A percentile compares a stretch with the other conserved stretches of the same genome.
Evolutionary conservation across 2,329 filamentous ascomycete species (phyloP).

Genomic region (Zymoseptoria passerinii): DNA sequence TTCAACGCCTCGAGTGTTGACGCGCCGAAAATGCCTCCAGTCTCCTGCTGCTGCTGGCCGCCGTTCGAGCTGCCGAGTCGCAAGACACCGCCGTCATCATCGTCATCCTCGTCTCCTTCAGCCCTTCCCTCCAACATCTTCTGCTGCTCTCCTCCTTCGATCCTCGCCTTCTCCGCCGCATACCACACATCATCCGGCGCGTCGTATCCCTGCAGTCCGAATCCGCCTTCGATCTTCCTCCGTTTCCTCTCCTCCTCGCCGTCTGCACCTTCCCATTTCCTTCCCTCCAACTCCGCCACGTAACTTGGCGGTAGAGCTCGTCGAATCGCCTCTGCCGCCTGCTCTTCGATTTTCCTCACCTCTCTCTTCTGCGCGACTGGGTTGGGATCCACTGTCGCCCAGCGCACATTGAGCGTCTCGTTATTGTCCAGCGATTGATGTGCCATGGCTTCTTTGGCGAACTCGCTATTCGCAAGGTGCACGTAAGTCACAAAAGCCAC

Average conservation of each 20-base stretch:
- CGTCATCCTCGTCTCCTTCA: conserved; percentile 28
- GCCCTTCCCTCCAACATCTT: conserved; percentile 46
- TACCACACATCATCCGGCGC: conserved; percentile 93
- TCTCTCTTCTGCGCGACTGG: conserved; percentile 90
- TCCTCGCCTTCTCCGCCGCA: conserved; percentile 62
- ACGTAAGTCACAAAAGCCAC: conserved; percentile 93
- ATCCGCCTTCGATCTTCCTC: conserved; percentile 79
- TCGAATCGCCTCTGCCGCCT: conserved; percentile 88
- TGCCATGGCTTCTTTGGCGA: conserved; percentile 78
- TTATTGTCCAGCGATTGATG: conserved; percentile 86
- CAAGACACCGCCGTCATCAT: conserved; percentile 37
- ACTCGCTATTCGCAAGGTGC: conserved; percentile 83
- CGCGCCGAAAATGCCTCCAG: conserved; percentile 66
- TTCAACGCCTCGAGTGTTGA: conserved; percentile 75
- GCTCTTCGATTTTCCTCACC: conserved; percentile 80
- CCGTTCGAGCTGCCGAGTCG: conserved; percentile 14
- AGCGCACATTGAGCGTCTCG: conserved; percentile 90
- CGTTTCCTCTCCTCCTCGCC: conserved; percentile 72
- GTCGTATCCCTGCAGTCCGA: conserved; percentile 84
- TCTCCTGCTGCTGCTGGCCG: conserved; percentile 22
- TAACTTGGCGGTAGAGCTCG: conserved; percentile 82
- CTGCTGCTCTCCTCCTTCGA: conserved; percentile 57
- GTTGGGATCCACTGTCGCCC: conserved; percentile 95
- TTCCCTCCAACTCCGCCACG: conserved; percentile 86
- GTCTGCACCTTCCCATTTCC: conserved; percentile 46